Conservation (phyloP, 331 rosid genomes). For the Arachis monticola region DNA sequence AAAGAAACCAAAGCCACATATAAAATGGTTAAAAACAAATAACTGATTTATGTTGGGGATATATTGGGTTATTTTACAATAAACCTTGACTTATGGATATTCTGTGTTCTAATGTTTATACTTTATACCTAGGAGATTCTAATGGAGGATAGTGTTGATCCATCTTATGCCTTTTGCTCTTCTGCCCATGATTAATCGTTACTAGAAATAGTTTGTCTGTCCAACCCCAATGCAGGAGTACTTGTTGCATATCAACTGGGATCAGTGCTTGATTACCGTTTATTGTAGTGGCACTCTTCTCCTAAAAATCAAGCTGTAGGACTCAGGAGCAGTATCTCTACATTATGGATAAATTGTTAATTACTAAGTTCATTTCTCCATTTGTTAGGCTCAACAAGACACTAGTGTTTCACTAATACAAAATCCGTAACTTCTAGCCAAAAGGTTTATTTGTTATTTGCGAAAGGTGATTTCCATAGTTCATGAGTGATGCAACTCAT, state of each 20-base stretch:
- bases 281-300: conserved; percentile 1
- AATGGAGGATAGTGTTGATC: conserved; percentile 7
- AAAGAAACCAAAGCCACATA: conserved; percentile 23
- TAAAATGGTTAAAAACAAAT: neutral
- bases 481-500: conserved; percentile 1
- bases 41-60: conserved; percentile 6
- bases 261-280: conserved; percentile 8
- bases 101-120: neutral
- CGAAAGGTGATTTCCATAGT: neutral
- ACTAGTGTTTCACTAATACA: conserved; percentile 11
- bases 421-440: neutral
- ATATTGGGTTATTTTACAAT: conserved; percentile 7
- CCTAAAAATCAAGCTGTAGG: neutral
- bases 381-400: conserved; percentile 1
- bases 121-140: neutral
- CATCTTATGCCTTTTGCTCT: conserved; percentile 8
- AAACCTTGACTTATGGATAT: neutral
- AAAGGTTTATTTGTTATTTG: neutral
- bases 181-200: neutral
- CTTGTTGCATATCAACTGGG: conserved; percentile 18
- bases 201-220: conserved; percentile 11
- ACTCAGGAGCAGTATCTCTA: conserved; percentile 1
- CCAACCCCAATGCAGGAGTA: conserved; percentile 18
- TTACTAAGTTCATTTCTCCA: conserved; percentile 4
- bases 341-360: neutral